Evolutionary conservation across 2,329 filamentous ascomycete genomes (phyloP), one percentile per base, ranked within the genome.

Genomic region (Plenodomus lindquistii): DNA sequence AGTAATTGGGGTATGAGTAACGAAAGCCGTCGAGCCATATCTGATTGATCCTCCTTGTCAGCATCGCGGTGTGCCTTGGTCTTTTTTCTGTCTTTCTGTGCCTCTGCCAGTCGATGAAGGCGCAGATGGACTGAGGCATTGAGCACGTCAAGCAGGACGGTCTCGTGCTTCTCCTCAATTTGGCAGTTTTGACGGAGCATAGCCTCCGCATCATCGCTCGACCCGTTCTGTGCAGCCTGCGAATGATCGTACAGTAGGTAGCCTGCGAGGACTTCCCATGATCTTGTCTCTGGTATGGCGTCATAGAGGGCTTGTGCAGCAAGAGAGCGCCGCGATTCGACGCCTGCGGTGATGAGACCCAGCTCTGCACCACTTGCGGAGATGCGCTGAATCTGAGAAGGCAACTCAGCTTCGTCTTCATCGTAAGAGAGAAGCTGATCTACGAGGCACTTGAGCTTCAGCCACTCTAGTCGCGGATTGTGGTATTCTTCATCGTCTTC

Each of bases 241-340:
- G 91, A 94, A 71, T 97, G 92, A 63, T 99, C 94, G 67, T 90
- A 96, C 2, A 99, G 79, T 6, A 99, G 81, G 70, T 97, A 99
- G 15, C 91, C 91, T 20, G 91, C 88, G 47, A 99, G 74, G 4
- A 88, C 81, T 66, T 96, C 89, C 94, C 94, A 99, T 48, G 91
- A 85, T 58, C 85, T 84, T 22, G 97, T 81, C 61, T 94, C 90
- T 0, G 85, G 79, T 51, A 97, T 83, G 60, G 88, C 87, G 54
- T 94, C 89, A 63, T 90, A 96, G 4, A 97, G 80, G 0, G 86
- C 88, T 69, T 96, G 89, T 0, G 91, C 88, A 16, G 93, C 93
- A 21, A 96, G 81, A 2, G 89, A 88, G 61, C 95, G 91, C 42
- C 93, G 84, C 0, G 91, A 94, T 55, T 96, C 91, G 1, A 86